Conservation (phyloP, 2,329 filamentous ascomycete genomes). For the Xylariaceae sp. region DNA sequence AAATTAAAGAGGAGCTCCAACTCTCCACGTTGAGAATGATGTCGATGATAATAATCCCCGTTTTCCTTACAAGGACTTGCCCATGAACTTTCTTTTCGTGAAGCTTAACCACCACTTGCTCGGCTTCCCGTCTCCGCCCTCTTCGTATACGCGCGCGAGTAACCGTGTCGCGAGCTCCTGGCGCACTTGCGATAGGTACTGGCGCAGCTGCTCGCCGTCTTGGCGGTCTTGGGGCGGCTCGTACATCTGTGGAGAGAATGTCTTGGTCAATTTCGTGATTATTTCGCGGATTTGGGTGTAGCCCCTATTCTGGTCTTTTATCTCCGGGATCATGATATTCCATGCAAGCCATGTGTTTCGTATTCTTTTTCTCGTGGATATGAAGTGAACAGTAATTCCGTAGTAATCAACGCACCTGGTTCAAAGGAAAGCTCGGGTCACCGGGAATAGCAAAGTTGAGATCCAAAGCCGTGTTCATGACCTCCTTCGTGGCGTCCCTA, state of each 20-base stretch:
- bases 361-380: too few relatives aligned
- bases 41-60: not conserved
- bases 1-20: not conserved
- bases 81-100: slow-evolving; percentile 99
- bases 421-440: slow-evolving; percentile 86
- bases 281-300: not conserved
- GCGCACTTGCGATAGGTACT: slow-evolving; percentile 87
- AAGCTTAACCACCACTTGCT: slow-evolving; percentile 98
- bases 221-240: slow-evolving; percentile 81
- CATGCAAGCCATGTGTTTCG: not conserved
- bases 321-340: not conserved
- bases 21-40: not conserved
- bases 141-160: slow-evolving; percentile 80
- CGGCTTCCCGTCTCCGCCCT: slow-evolving; percentile 62
- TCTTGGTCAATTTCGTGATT: not conserved
- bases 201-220: slow-evolving; percentile 80
- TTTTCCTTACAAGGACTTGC: slow-evolving; percentile 65
- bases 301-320: not conserved
- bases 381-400: not conserved
- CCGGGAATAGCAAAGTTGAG: slow-evolving; percentile 90
- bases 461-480: slow-evolving; percentile 87
- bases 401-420: slow-evolving; percentile 56
- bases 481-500: slow-evolving; percentile 61
- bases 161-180: slow-evolving; percentile 84
- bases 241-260: slow-evolving; percentile 59